Percentiles rank a stretch among this genome's conserved stretches.
Conservation (phyloP, 345 rosid species). For the Barbarea vulgaris region DNA sequence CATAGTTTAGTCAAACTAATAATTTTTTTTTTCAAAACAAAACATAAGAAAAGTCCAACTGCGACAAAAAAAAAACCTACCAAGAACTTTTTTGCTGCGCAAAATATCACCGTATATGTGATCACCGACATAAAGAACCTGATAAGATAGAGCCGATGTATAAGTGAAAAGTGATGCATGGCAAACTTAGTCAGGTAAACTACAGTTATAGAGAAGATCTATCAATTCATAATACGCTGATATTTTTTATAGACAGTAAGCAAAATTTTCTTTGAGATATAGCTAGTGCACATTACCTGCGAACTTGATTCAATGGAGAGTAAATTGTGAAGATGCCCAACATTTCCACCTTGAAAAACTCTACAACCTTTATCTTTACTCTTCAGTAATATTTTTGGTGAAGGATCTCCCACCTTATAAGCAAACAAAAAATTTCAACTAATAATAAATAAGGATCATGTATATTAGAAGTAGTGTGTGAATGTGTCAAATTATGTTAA, state of each 20-base stretch:
- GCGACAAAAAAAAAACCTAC: constrained; percentile 43
- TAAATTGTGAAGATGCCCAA: constrained; percentile 91
- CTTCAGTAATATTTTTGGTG: constrained; percentile 49
- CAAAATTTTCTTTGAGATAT: background rate
- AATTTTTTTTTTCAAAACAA: background rate
- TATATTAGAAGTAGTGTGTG: background rate
- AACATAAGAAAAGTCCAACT: background rate
- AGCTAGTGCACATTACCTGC: constrained; percentile 56
- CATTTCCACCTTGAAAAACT: constrained; percentile 96
- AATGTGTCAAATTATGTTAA: background rate
- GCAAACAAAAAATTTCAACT: background rate
- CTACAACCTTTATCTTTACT: constrained; percentile 49
- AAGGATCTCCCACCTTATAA: constrained; percentile 63
- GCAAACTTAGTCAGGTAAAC: background rate
- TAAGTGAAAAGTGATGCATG: constrained; percentile 13
- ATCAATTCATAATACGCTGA: background rate
- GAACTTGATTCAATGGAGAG: constrained; percentile 94
- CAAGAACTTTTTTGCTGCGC: constrained; percentile 95
- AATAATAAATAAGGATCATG: background rate
- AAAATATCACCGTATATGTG: constrained; percentile 97
- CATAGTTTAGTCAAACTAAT: background rate
- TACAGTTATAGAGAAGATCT: background rate
- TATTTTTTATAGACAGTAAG: background rate
- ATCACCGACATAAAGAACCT: constrained; percentile 98
- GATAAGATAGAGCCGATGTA: constrained; percentile 19